Evolutionary conservation across 768 basidiomycete genomes (phyloP), one percentile per base, ranked within the genome.

Genomic region (Podaxis sp.): DNA sequence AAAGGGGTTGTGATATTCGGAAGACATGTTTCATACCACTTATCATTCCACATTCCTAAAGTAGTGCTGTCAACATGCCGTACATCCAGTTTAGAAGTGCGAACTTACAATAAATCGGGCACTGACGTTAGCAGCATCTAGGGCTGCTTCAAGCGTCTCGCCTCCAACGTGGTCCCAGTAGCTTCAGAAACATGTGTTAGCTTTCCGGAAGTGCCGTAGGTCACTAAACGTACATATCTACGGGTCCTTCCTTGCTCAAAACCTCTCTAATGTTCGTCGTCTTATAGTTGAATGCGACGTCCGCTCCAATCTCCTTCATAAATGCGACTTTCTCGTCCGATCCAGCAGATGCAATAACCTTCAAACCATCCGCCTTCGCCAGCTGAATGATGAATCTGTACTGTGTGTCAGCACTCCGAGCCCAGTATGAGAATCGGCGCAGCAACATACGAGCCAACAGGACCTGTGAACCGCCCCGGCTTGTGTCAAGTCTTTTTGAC

Each of bases 281-380:
- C 78, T 92, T 89, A 75, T 89, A 91, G 71, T 91, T 90, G 76
- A 90, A 90, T 0, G 80, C 85, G 5, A 87, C 81, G 66, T 92
- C 89, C 0, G 85, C 84, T 0, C 88, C 90, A n/a, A 89, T 66
- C 2, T 80, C 78, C 54, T 79, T 80, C 73, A 88, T 73, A 68
- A 82, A 88, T 4, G 77, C 70, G 6, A 91, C 87, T 72, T 93
- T 91, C 56, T 88, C 86, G n/a, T 91, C 87, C 0, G 84, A 83
- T 1, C 91, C 88, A 0, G 88, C 86, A 0, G 86, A 88, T 0
- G 83, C 87, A 54, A 93, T 88, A 41, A 91, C 90, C 66, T 86
- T 88, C 24, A 80, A 68, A 2, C 83, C 83, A n/a, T 82, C 78
- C 0, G 67, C 65, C 56, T 85, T 84, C 0, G 84, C 82, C 4